Conservation (phyloP, 2,329 filamentous ascomycete genomes). For the Sporothrix pallida region DNA sequence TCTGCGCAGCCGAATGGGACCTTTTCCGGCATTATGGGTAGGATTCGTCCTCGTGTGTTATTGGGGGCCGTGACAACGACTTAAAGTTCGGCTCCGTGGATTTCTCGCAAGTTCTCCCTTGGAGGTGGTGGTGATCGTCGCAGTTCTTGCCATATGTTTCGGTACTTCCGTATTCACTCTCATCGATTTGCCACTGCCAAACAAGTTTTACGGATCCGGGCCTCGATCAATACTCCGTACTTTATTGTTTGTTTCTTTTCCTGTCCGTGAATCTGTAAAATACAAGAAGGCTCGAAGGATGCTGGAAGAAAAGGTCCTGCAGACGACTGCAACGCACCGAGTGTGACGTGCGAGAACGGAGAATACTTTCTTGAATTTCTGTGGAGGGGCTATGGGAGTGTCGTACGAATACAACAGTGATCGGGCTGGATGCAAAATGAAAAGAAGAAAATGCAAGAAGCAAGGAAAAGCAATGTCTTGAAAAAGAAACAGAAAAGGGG, state of each 20-base stretch:
- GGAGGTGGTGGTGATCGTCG: neutral
- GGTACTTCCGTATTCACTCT: neutral
- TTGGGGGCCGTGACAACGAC: slow-evolving; percentile 8
- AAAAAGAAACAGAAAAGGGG: slow-evolving; percentile 3
- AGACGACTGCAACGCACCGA: slow-evolving; percentile 9
- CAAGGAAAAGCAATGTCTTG: neutral
- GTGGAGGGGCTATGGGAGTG: neutral
- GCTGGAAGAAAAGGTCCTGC: neutral
- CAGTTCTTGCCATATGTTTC: neutral
- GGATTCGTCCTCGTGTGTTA: slow-evolving; percentile 3
- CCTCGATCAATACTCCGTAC: neutral
- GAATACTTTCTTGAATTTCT: neutral
- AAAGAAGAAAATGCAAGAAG: too few relatives aligned
- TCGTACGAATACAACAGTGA: too few relatives aligned
- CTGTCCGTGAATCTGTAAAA: neutral
- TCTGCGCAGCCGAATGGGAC: neutral
- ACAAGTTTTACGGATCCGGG: neutral
- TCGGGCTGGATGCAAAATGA: neutral
- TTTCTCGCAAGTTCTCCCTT: too few relatives aligned
- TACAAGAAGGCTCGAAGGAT: too few relatives aligned
- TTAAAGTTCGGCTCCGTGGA: neutral
- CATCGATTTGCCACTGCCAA: neutral
- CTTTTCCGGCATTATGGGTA: slow-evolving; percentile 2
- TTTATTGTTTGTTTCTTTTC: neutral
- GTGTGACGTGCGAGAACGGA: neutral